Evolutionary conservation across 164 flowering plant genomes (phyloP), one percentile per base, ranked within the genome.

Genomic region (Chimonanthus salicifolius): DNA sequence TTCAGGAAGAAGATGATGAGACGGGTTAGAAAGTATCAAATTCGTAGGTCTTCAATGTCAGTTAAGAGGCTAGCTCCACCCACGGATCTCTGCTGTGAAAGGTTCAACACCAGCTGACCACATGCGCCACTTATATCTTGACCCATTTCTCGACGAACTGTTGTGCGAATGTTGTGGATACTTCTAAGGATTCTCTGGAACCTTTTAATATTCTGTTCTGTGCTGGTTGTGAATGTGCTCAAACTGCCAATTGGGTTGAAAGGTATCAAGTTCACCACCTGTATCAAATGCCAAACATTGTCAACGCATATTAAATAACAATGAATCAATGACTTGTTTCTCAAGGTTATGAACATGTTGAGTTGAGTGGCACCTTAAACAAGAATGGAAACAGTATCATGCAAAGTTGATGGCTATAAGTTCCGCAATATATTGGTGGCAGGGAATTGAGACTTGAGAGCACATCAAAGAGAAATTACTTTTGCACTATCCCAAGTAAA

Each of bases 121-220:
- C 99, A 96, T 8, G 99, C 99, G 13, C 99, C 97, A 71, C 89
- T 92, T 75, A 96, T 93, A 79, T 96, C 99, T 82, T 90, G 98
- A 71, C 98, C 98, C 99, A 96, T 96, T 80, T 93, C 79, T 82
- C 87, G 90, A 10, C 97, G 90, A 72, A 93, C 75, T 11, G 95
- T 96, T 49, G 99, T 95, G 63, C 99, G 84, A 71, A 96, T 92
- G 74, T 87, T 86, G 75, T 89, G 88, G 2, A 77, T 75, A 47
- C 87, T 91, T 75, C 98, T 80, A 11, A 96, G 88, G 71, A 89
- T 86, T 80, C 83, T 85, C 89, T 96, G 98, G 70, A 93, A 96
- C n/a, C 62, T 80, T 51, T 70, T 48, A 60, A 96, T 91, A 67
- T 71, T 85, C 65, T 79, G 75, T 21, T 90, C 90, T 47, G 83